Evolutionary conservation across 805 yeast genomes (phyloP), one percentile per base, ranked within the genome.

Genomic region (Maudiozyma turicensis): DNA sequence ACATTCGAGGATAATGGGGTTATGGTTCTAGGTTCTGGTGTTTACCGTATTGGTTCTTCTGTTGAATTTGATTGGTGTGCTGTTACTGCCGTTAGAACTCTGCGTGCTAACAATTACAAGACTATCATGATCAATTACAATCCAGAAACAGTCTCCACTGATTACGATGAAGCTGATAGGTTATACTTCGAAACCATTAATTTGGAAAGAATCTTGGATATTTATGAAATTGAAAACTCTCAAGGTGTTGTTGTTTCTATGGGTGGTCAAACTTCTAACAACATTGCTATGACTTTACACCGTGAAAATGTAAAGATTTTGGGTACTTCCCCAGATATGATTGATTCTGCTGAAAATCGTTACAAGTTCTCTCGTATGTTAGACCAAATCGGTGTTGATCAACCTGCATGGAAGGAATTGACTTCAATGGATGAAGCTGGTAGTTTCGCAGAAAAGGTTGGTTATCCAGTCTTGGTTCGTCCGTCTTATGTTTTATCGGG

Each of bases 11-110:
- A 91, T 56, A 82, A 89, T 55, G 97, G 97, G 68, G 84, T 86
- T 46, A 86, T 91, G 86, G 99, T 91, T 41, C 75, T 91, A 52
- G 98, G 98, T 57, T 89, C 97, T 5, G 99, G 99, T 77, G 99
- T 93, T 43, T 91, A 91, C 78, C 82, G 99, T 74, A 91, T 91
- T 66, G 99, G 99, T 61, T 93, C 98, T 6, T 91, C 98, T 32
- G 99, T 91, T 53, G 99, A 91, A 72, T 91, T 91, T 66, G 99
- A 91, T 73, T 91, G 98, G 97, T 91, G 99, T 81, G 98, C 98
- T 44, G 99, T 91, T 51, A 80, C 96, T 56, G 93, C 98, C 44
- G 93, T 89, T 55, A 82, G 98, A 72, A 88, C 98, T 40, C 76
- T 91, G 65, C 81, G 99, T 61, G 84, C 84, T 58, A 78, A 81